Evolutionary conservation across 345 rosid species (phyloP).

Genomic region (Rhodamnia rubescens): DNA sequence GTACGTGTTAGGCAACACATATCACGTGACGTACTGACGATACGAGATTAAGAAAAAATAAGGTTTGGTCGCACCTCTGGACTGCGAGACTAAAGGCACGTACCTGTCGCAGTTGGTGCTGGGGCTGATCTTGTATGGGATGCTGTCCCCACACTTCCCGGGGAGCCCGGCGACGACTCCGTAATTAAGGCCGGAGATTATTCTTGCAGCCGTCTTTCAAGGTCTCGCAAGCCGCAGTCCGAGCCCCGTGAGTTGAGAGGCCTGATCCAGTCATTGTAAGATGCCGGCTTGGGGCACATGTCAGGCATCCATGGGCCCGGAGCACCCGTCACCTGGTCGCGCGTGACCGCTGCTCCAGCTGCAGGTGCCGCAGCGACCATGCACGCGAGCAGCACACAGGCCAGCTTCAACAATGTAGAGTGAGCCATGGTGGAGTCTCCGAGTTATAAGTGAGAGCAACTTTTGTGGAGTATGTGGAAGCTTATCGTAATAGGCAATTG

Average conservation of each 20-base stretch:
- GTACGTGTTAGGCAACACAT: not conserved
- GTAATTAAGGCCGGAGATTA: not conserved
- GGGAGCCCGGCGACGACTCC: not conserved
- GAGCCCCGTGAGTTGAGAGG: not conserved
- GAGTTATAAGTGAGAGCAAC: not conserved
- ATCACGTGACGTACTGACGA: no score
- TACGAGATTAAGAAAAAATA: not conserved
- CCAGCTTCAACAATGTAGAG: not conserved
- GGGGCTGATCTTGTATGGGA: not conserved
- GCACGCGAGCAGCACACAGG: not conserved
- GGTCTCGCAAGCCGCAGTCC: not conserved
- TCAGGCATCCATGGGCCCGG: not conserved
- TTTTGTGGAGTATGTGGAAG: not conserved
- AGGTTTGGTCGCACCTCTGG: not conserved
- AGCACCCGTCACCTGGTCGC: not conserved
- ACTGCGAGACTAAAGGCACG: not conserved
- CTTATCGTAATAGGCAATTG: no score
- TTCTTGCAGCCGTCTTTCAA: not conserved
- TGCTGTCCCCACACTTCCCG: not conserved
- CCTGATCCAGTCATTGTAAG: not conserved
- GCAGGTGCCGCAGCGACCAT: not conserved
- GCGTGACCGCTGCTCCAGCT: not conserved
- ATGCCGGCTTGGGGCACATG: not conserved
- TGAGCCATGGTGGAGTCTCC: not conserved
- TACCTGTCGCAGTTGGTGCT: slow-evolving; percentile 5